Conservation (phyloP, 2,329 filamentous ascomycete species). For the Trichophaea hybrida region DNA sequence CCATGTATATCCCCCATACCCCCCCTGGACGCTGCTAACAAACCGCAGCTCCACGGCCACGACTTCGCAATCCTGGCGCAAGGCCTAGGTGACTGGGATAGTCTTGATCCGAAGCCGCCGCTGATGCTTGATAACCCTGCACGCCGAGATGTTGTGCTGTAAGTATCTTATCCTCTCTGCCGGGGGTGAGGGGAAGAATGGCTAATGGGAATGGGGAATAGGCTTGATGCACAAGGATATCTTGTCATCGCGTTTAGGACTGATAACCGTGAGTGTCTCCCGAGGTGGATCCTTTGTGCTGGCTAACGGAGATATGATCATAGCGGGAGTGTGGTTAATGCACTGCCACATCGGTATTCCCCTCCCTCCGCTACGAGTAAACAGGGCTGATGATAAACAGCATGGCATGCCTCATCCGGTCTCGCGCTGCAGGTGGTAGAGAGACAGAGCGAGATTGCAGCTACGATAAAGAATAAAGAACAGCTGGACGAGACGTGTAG, state of each 20-base stretch:
- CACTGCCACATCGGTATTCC: conserved; percentile 40
- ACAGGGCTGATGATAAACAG: conserved; percentile 21
- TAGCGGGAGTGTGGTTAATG: conserved; percentile 42
- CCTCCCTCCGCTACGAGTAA: background rate
- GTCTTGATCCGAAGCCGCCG: background rate
- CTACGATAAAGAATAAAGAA: background rate
- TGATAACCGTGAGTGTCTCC: too few relatives aligned
- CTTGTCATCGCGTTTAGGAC: conserved; percentile 41
- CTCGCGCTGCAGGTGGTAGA: conserved; percentile 42
- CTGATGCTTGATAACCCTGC: conserved; percentile 31
- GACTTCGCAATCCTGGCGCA: conserved; percentile 37
- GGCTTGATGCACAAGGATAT: conserved; percentile 32
- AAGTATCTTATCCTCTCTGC: too few relatives aligned
- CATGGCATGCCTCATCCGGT: conserved; percentile 48
- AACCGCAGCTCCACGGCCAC: conserved; percentile 40
- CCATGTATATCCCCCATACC: background rate
- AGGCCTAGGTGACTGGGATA: conserved; percentile 35
- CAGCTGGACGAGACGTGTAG: background rate
- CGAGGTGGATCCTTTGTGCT: too few relatives aligned
- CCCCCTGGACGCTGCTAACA: background rate
- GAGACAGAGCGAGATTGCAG: conserved; percentile 22
- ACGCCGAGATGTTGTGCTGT: conserved; percentile 32
- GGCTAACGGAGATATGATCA: too few relatives aligned
- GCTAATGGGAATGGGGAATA: too few relatives aligned
- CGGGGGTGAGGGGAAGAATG: too few relatives aligned